Percentiles rank a stretch among this genome's conserved stretches.
Evolutionary conservation across 1,284 basidiomycete genomes (phyloP).

Genomic region (Pisolithus thermaeus): DNA sequence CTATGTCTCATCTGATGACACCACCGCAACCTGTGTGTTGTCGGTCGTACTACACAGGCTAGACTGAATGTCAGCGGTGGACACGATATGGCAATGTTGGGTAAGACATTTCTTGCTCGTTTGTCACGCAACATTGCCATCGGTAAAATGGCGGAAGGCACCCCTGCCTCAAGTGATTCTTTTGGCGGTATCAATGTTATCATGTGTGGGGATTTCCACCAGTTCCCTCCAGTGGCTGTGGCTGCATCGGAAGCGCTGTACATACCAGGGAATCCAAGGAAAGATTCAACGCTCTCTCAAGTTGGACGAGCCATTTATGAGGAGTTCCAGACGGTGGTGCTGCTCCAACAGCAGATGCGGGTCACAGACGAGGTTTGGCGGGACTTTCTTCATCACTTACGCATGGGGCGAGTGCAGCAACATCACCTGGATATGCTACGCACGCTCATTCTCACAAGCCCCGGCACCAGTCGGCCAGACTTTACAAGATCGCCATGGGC

Average conservation of each 20-base stretch:
- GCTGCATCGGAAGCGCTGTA: constrained; percentile 16
- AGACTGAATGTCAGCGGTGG: too few species aligned
- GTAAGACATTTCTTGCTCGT: too few species aligned
- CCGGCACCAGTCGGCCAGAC: too few species aligned
- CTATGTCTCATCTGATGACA: too few species aligned
- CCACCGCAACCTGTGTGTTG: too few species aligned
- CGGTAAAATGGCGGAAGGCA: too few species aligned
- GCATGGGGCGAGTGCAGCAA: constrained; percentile 20
- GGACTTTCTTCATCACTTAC: constrained; percentile 28
- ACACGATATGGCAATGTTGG: too few species aligned
- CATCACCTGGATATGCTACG: constrained; percentile 27
- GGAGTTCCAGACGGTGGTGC: constrained; percentile 32
- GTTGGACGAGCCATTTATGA: constrained; percentile 30
- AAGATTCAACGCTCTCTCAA: constrained; percentile 7
- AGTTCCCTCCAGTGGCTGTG: constrained; percentile 33
- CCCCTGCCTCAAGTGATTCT: constrained; percentile 1
- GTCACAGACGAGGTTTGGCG: constrained; percentile 30
- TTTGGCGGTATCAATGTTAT: constrained; percentile 37
- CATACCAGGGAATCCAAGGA: constrained; percentile 6
- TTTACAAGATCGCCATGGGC: too few species aligned
- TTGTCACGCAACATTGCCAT: too few species aligned
- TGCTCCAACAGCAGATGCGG: constrained; percentile 31
- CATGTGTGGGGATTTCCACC: constrained; percentile 36
- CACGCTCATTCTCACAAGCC: constrained; percentile 16
- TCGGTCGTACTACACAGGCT: too few species aligned